Base-by-base conservation (phyloP, 495 filamentous ascomycete genomes). In the Tuber melanosporum region DNA sequence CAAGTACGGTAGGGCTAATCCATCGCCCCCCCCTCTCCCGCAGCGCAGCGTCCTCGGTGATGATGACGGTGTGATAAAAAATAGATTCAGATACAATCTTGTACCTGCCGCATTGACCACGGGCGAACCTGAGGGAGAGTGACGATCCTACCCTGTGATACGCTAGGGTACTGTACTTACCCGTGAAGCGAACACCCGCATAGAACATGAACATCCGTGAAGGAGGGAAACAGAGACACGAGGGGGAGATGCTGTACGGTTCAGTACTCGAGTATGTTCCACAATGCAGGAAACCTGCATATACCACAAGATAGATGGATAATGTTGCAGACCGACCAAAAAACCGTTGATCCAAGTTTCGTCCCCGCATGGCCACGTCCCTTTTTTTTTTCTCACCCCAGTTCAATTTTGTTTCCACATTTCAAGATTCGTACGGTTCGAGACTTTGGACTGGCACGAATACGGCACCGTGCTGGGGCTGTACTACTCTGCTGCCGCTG, bases 231-330 rank as follows among this genome's bases (percentile, higher is more conserved):
- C 12, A 66, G 32, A 66, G 57, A 36, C 57, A 66, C 26, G 57
- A 36, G 57, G 57, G 49, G 49, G 49, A n/a, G 0, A 15, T 62
- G n/a, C 52, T 62, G 52, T 5, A 41, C 39, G 32, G 32, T 41
- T 0, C 3, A 41, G 39, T 0, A 41, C 39, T 41, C 39, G 39
- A 41, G 39, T 12, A 62, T 66, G 26, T 66, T 5, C 57, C 5
- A 66, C 57, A 66, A 66, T 66, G 32, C 57, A 66, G 57, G 57
- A 66, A 66, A 36, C 57, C 57, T 32, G 26, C 47, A 52, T 66
- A 52, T 52, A 52, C 52, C 52, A 62, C 10, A 10, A 62, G 52
- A 26, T 22, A n/a, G 52, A n/a, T 32, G 52, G n/a, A 62, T 62
- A 62, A 26, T 26, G 22, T 62, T 12, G 52, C 52, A 26, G 52